Evolutionary conservation across 208 protist genomes (phyloP), one percentile per base, ranked within the genome.

Genomic region (Polymyxa betae): DNA sequence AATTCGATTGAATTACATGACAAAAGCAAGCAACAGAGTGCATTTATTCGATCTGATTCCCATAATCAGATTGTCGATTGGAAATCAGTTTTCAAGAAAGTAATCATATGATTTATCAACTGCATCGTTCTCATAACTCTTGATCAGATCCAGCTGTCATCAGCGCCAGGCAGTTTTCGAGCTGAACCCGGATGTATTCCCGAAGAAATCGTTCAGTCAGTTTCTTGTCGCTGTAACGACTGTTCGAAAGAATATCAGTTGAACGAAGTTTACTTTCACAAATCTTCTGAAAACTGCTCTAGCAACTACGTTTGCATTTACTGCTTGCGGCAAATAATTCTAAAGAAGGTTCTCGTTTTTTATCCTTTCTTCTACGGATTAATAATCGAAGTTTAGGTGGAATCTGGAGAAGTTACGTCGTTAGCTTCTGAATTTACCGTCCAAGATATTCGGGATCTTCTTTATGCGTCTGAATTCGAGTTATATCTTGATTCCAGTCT

Each of bases 371-470:
- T 5, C 49, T 60, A 60, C 5, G 49, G 49, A 60, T 60, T 60
- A 29, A 60, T n/a, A n/a, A n/a, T n/a, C n/a, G n/a, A n/a, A n/a
- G n/a, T n/a, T n/a, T 12, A 35, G 40, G 72, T 82, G 72, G 72
- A 35, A 82, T 82, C 72, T 45, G 72, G 72, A 5, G 72, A 82
- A 20, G 72, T 82, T 45, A 20, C 72, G 35, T 82, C 72, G 35
- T n/a, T 82, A 20, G 5, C 72, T 40, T 5, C 35, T 5, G 72
- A 82, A n/a, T 82, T 82, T 43, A 82, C 35, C 35, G 72, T 82
- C n/a, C 72, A 82, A 82, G 72, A 82, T 43, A 35, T 82, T 82
- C 72, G 72, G 12, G 72, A 82, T 20, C 72, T 82, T 5, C 72
- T 82, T 35, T n/a, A 82, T 20, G 40, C 72, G 5, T 5, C 72